Evolutionary conservation across 1,284 basidiomycete species (phyloP), one percentile per base, ranked within the genome.

Genomic region (Rhodotorula sp.): DNA sequence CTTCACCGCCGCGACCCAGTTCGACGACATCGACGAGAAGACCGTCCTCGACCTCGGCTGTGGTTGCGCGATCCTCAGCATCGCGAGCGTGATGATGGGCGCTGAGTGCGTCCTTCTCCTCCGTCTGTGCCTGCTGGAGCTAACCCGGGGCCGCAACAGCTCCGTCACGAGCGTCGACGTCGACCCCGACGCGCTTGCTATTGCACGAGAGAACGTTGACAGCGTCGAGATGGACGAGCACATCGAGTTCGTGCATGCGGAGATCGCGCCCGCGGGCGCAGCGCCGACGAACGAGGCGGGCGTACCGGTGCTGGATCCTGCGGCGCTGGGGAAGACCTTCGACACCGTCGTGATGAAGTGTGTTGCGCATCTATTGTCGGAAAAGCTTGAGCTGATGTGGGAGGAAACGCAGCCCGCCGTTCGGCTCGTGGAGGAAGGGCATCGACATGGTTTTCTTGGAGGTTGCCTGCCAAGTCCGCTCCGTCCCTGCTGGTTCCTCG

Each of bases 381-480:
- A 36, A n/a, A n/a, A 36, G 25, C 7, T 41, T 15, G 51, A 10
- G 15, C 15, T 17, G 48, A 50, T 9, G 39, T n/a, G 21, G 10
- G 29, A 22, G 22, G 46, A n/a, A 21, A 6, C 12, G 10, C 44
- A 72, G 76, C 57, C 78, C 78, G 36, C 78, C 78, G 2, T 79
- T 79, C 55, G 78, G 78, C 0, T 76, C 76, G 3, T 79, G 78
- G 71, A 74, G 58, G 50, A 74, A 76, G 41, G 76, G 76, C 1
- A 79, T 79, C 59, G 78, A 79, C 64, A 79, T 78, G 68, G 74
- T 76, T n/a, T 79, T 79, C 62, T 71, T 79, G 25, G 75, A 78
- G 54, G 34, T 71, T 19, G 78, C 78, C 19, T 78, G 76, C 56
- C 36, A 74, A 55, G 77, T 77, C 15, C 29, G 73, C 27, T 12